These are phyloP conservation scores for Elongisporangium senticosum DNA, from an alignment of 352 stramenopile genomes.

Conservation along the genomic window DNA sequence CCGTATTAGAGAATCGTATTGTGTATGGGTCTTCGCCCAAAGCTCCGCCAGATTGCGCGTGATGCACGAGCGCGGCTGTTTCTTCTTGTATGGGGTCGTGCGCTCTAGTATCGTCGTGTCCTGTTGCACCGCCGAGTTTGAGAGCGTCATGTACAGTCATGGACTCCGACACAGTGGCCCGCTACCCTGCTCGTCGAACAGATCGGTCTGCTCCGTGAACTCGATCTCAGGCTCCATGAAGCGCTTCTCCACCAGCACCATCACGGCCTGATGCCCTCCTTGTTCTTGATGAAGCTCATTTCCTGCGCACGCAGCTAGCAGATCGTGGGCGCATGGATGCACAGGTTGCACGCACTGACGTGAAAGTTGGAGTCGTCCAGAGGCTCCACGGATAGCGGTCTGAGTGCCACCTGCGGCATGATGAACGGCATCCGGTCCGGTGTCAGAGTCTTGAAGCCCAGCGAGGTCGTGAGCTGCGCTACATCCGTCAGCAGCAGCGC, in stretches of 20 bases:
- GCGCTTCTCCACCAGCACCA: slow-evolving; percentile 74
- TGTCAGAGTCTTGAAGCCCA: slow-evolving; percentile 55
- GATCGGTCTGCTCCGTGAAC: slow-evolving; percentile 68
- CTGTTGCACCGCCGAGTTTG: slow-evolving; percentile 25
- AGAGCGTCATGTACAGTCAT: slow-evolving; percentile 49
- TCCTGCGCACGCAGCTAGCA: slow-evolving; percentile 61
- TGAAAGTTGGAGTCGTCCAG: slow-evolving; percentile 82
- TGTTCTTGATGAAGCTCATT: slow-evolving; percentile 54
- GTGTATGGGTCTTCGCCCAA: too few species aligned
- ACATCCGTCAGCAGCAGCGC: slow-evolving; percentile 68
- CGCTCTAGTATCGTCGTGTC: slow-evolving; percentile 23
- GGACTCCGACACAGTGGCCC: slow-evolving; percentile 75
- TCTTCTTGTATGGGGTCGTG: slow-evolving; percentile 11
- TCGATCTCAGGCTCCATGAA: slow-evolving; percentile 66
- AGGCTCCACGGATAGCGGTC: slow-evolving; percentile 66
- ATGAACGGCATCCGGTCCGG: slow-evolving; percentile 73
- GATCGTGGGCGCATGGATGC: slow-evolving; percentile 64
- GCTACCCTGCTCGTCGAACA: slow-evolving; percentile 68
- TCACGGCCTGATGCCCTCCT: slow-evolving; percentile 46
- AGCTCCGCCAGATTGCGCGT: slow-evolving; percentile 35
- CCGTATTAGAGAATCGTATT: too few species aligned
- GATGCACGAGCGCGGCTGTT: slow-evolving; percentile 32
- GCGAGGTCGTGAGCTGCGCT: slow-evolving; percentile 66
- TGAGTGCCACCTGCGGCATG: slow-evolving; percentile 60
- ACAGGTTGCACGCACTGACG: slow-evolving; percentile 36